phyloP scores from a whole-genome alignment of 2,329 filamentous ascomycete genomes.

The Byssochlamys sp. region DNA sequence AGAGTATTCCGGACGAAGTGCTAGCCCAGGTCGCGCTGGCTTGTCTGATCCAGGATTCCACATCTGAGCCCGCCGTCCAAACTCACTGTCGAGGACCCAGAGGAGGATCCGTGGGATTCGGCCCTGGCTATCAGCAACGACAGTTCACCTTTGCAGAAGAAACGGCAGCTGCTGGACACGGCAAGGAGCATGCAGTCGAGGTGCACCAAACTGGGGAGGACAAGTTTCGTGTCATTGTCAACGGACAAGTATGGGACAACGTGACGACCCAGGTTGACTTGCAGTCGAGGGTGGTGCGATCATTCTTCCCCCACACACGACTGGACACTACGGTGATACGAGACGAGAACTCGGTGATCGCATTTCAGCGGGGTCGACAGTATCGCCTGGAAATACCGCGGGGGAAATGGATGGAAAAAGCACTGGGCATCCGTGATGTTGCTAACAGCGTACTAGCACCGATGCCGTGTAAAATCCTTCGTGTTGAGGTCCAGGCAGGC shows the following conservation, averaged over 20 bases:
- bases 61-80: slow-evolving; percentile 15
- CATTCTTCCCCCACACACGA: slow-evolving; percentile 73
- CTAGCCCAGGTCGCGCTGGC: slow-evolving; percentile 81
- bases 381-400: slow-evolving; percentile 46
- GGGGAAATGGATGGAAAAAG: slow-evolving; percentile 78
- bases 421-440: slow-evolving; percentile 69
- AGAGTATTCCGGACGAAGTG: slow-evolving; percentile 57
- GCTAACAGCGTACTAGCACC: slow-evolving; percentile 78
- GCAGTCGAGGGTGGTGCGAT: slow-evolving; percentile 47
- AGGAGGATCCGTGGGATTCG: slow-evolving; percentile 46
- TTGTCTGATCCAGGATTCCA: slow-evolving; percentile 46
- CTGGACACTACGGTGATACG: slow-evolving; percentile 67
- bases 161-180: slow-evolving; percentile 34
- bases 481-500: slow-evolving; percentile 77
- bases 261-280: slow-evolving; percentile 42
- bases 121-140: slow-evolving; percentile 53
- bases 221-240: slow-evolving; percentile 42
- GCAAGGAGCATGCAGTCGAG: slow-evolving; percentile 36
- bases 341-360: slow-evolving; percentile 46
- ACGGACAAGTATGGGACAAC: slow-evolving; percentile 27
- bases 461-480: slow-evolving; percentile 94
- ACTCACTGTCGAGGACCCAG: slow-evolving; percentile 15
- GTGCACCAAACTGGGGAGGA: slow-evolving; percentile 43
- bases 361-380: slow-evolving; percentile 63
- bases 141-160: slow-evolving; percentile 49